A percentile compares a stretch with the other conserved stretches of the same genome.
phyloP scores from a whole-genome alignment of 345 rosid species.

The Passiflora organensis region DNA sequence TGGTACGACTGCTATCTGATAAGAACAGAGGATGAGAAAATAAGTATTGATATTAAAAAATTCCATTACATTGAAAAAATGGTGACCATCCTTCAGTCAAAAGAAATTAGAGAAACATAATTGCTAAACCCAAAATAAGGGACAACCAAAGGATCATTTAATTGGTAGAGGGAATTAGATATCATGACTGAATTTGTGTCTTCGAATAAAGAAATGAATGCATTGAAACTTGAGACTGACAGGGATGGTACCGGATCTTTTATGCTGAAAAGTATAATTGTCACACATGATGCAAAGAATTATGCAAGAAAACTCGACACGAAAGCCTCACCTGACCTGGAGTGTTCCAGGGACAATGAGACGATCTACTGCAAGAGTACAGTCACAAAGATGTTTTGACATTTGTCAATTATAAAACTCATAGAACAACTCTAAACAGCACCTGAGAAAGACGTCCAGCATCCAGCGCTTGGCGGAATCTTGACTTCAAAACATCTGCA shows the following conservation, averaged over 20 bases:
- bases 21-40: slow-evolving; percentile 7
- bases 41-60: slow-evolving; percentile 15
- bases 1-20: slow-evolving; percentile 72
- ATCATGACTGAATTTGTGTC: not conserved
- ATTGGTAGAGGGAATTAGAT: not conserved
- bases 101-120: not conserved
- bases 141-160: not conserved
- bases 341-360: not conserved
- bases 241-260: no score
- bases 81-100: not conserved
- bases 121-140: not conserved
- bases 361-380: not conserved
- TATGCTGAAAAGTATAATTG: not conserved
- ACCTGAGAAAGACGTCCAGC: slow-evolving; percentile 99
- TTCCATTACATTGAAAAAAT: slow-evolving; percentile 7
- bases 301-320: no score
- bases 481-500: slow-evolving; percentile 74
- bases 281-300: not conserved
- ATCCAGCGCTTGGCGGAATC: slow-evolving; percentile 76
- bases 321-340: no score
- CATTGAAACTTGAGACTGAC: no score
- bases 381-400: not conserved
- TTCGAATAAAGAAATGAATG: no score
- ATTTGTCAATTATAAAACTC: slow-evolving; percentile 2
- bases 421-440: slow-evolving; percentile 6